These are phyloP conservation scores for Russula abietina DNA, from an alignment of 768 basidiomycete species.

Conservation along the genomic window DNA sequence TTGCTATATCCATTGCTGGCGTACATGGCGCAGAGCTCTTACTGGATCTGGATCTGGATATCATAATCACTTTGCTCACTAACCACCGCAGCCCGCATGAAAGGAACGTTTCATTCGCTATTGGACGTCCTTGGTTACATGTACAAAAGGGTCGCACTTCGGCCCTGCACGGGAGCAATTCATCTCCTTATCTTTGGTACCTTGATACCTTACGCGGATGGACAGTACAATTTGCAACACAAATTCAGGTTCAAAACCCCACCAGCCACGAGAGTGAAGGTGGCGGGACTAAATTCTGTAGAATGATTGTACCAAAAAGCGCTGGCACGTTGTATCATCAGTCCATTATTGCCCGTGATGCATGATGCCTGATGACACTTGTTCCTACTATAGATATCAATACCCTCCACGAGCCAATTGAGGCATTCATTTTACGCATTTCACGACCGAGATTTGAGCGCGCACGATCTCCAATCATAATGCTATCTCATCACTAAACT, in stretches of 20 bases:
- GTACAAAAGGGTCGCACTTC: neutral
- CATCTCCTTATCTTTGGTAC: neutral
- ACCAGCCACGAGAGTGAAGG: neutral
- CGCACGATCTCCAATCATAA: neutral
- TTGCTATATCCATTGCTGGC: neutral
- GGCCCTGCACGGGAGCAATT: neutral
- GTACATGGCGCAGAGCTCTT: neutral
- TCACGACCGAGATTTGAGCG: neutral
- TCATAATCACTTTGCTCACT: too few relatives aligned
- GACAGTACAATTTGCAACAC: neutral
- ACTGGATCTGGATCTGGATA: too few relatives aligned
- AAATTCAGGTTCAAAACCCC: neutral
- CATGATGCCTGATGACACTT: neutral
- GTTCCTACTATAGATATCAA: neutral
- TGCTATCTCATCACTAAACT: neutral
- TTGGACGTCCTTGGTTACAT: neutral
- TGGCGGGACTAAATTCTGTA: neutral
- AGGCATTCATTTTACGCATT: neutral
- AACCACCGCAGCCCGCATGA: too few relatives aligned
- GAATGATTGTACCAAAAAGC: neutral
- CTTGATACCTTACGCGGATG: neutral
- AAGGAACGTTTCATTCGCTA: neutral
- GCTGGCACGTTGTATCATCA: neutral
- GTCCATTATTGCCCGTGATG: neutral
- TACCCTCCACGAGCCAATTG: neutral